Percentiles rank a stretch among this genome's conserved stretches.
Evolutionary conservation across 208 protist genomes (phyloP).

Genomic region (Leishmania aethiopica): DNA sequence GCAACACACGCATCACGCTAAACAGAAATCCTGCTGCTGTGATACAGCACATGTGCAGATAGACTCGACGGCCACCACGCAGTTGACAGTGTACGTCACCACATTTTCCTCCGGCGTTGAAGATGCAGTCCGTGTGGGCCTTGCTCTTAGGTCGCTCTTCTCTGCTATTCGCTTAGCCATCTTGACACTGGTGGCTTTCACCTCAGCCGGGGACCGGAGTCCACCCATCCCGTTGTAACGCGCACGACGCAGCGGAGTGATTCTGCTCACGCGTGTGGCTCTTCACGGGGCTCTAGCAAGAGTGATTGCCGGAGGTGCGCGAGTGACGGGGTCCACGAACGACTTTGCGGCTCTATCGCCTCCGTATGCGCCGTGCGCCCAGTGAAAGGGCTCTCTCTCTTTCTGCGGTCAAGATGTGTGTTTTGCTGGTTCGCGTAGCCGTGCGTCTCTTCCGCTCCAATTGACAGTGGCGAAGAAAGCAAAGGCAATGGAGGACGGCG

Average conservation of each 20-base stretch:
- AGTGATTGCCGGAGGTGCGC: not conserved
- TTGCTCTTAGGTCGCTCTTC: constrained; percentile 15
- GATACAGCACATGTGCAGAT: not conserved
- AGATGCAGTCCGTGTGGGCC: constrained; percentile 18
- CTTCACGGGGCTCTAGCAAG: not conserved
- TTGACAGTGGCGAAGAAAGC: not conserved
- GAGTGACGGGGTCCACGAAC: not conserved
- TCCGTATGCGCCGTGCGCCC: constrained; percentile 1
- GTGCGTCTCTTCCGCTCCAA: not conserved
- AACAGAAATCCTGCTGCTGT: not conserved
- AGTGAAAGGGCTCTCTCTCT: not conserved
- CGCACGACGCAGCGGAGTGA: not conserved
- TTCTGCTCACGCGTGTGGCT: not conserved
- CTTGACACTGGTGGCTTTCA: not conserved
- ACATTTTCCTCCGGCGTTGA: constrained; percentile 50
- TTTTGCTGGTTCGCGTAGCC: not conserved
- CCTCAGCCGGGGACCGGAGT: not conserved
- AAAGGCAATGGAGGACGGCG: not conserved
- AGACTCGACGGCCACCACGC: not conserved
- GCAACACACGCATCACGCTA: not conserved
- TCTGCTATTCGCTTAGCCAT: not conserved
- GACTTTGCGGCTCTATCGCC: constrained; percentile 5
- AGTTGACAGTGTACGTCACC: constrained; percentile 22
- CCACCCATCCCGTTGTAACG: not conserved
- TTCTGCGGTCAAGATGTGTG: not conserved